Evolutionary conservation across 192 early-diverging fungal species (phyloP).

Genomic region (Podila horticola): DNA sequence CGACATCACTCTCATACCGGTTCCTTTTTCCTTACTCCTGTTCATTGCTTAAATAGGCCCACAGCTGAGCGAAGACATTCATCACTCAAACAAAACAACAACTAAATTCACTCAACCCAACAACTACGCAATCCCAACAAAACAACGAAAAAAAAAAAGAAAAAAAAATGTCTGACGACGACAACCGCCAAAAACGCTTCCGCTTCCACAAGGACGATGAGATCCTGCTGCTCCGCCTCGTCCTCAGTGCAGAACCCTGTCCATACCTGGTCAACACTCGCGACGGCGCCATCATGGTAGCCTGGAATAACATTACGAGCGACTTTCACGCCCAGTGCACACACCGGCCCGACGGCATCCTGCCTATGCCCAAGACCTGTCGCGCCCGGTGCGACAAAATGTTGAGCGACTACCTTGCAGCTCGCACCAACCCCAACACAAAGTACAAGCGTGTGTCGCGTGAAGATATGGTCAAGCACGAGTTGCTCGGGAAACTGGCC

Average conservation of each 20-base stretch:
- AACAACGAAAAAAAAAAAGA: neutral
- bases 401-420: slow-evolving; percentile 20
- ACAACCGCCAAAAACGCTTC: slow-evolving; percentile 32
- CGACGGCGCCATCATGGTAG: slow-evolving; percentile 41
- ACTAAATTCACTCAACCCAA: neutral
- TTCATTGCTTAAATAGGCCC: too few relatives aligned
- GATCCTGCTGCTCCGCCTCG: slow-evolving; percentile 30
- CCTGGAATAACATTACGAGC: slow-evolving; percentile 36
- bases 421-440: slow-evolving; percentile 9
- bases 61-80: too few relatives aligned
- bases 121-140: neutral
- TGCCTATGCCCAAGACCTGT: slow-evolving; percentile 34
- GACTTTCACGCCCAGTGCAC: slow-evolving; percentile 23
- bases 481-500: slow-evolving; percentile 13
- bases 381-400: slow-evolving; percentile 40
- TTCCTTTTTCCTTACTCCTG: too few relatives aligned
- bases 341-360: slow-evolving; percentile 25
- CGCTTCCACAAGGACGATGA: slow-evolving; percentile 49
- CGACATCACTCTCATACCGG: too few relatives aligned
- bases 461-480: slow-evolving; percentile 32
- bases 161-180: neutral
- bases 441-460: slow-evolving; percentile 21
- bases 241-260: slow-evolving; percentile 30
- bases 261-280: slow-evolving; percentile 39
- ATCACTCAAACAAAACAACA: too few relatives aligned